A percentile compares a stretch with the other conserved stretches of the same genome.
Evolutionary conservation across 139 green algal species (phyloP).

Genomic region (Picochlorum sp.): DNA sequence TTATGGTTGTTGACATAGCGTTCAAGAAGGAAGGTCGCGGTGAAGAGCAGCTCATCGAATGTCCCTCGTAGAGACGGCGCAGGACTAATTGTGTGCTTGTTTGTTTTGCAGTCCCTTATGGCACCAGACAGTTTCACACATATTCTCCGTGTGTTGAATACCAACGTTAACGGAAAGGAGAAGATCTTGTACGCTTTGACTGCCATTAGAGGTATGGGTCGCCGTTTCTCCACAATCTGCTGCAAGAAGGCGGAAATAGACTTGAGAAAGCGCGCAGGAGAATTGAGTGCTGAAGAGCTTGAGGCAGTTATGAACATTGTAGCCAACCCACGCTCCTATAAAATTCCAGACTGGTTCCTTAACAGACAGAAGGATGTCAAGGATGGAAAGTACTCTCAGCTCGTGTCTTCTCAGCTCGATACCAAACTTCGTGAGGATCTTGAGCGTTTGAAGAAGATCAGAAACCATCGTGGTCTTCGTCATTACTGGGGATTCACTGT

Average conservation of each 20-base stretch:
- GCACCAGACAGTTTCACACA: slow-evolving; percentile 89
- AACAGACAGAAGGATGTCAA: slow-evolving; percentile 97
- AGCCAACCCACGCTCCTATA: slow-evolving; percentile 94
- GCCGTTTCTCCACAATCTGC: slow-evolving; percentile 90
- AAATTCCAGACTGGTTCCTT: slow-evolving; percentile 99
- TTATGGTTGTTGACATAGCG: too few relatives aligned
- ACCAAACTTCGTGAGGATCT: slow-evolving; percentile 93
- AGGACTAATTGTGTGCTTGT: not conserved
- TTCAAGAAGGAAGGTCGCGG: too few relatives aligned
- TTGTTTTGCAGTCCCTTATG: slow-evolving; percentile 45
- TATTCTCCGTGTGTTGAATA: slow-evolving; percentile 99
- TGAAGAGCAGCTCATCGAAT: too few relatives aligned
- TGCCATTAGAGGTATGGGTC: slow-evolving; percentile 90
- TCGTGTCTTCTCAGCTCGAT: slow-evolving; percentile 81
- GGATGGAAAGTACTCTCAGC: slow-evolving; percentile 80
- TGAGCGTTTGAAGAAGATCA: slow-evolving; percentile 99
- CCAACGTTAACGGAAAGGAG: slow-evolving; percentile 95
- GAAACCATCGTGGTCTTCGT: slow-evolving; percentile 89
- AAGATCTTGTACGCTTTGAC: slow-evolving; percentile 99
- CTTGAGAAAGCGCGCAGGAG: slow-evolving; percentile 85
- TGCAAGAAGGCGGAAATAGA: slow-evolving; percentile 99
- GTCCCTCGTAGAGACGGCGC: not conserved
- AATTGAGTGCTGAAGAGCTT: slow-evolving; percentile 92
- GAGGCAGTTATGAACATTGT: slow-evolving; percentile 97
- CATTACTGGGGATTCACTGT: slow-evolving; percentile 98